These are phyloP conservation scores for Quercus robur DNA, from an alignment of 306 rosid species.

Conservation along the genomic window DNA sequence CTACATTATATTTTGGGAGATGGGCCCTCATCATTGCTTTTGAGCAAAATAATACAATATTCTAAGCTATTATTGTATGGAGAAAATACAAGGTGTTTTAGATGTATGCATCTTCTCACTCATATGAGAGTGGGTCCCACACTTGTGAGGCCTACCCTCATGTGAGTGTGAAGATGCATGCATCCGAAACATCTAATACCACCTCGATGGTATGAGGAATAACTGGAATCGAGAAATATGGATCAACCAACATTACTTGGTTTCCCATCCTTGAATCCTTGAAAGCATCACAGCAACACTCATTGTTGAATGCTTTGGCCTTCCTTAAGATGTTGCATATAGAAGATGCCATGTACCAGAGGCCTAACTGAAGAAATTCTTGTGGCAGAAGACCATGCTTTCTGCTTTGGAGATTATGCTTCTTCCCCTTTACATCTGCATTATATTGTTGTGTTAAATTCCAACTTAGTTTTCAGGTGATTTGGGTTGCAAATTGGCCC, in stretches of 20 bases:
- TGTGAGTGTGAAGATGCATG: no score
- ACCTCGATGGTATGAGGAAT: slow-evolving; percentile 10
- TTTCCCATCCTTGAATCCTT: slow-evolving; percentile 20
- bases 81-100: no score
- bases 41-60: background rate
- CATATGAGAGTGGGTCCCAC: no score
- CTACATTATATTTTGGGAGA: no score
- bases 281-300: slow-evolving; percentile 40
- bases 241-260: slow-evolving; percentile 37
- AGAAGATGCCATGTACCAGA: slow-evolving; percentile 50
- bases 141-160: no score
- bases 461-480: no score
- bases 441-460: no score
- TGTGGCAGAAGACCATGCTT: slow-evolving; percentile 8
- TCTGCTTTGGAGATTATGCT: background rate
- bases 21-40: background rate
- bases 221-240: slow-evolving; percentile 62
- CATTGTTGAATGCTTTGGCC: slow-evolving; percentile 48
- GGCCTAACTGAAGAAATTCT: slow-evolving; percentile 21
- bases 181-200: no score
- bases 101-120: no score
- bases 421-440: background rate
- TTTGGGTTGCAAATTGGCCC: no score
- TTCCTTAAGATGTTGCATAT: slow-evolving; percentile 43
- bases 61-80: background rate